Evolutionary conservation across 1,284 basidiomycete genomes (phyloP).

Genomic region (Ceratobasidium theobromae): DNA sequence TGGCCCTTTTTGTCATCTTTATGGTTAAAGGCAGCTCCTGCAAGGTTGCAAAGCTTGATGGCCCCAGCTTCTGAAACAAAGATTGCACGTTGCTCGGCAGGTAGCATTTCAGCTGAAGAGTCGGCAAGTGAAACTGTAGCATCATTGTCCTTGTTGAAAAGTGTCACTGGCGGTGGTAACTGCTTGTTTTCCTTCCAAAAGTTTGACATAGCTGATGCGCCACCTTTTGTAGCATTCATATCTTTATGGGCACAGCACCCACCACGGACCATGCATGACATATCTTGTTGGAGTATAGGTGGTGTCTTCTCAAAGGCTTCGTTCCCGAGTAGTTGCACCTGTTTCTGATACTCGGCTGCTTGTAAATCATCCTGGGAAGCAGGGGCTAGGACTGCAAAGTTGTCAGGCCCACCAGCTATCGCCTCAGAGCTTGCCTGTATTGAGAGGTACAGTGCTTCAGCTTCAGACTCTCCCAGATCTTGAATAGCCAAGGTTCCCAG

Average conservation of each 20-base stretch:
- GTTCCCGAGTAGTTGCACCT: neutral
- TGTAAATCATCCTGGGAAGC: neutral
- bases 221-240: constrained; percentile 40
- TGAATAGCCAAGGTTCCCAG: neutral
- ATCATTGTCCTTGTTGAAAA: constrained; percentile 42
- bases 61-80: constrained; percentile 37
- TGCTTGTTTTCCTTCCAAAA: constrained; percentile 18
- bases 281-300: neutral
- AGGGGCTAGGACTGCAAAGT: neutral
- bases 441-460: neutral
- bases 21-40: constrained; percentile 42
- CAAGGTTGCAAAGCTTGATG: constrained; percentile 41
- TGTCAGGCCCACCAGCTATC: neutral
- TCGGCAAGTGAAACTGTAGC: neutral
- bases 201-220: constrained; percentile 33
- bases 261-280: neutral
- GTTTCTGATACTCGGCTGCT: constrained; percentile 5
- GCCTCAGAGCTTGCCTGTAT: constrained; percentile 1
- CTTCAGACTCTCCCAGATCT: constrained; percentile 2
- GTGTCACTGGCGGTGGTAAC: constrained; percentile 36
- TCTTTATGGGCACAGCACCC: constrained; percentile 37
- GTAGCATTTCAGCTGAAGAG: neutral
- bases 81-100: constrained; percentile 4
- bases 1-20: constrained; percentile 45
- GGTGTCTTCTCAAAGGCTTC: neutral